Evolutionary conservation across 2,329 filamentous ascomycete genomes (phyloP), one percentile per base, ranked within the genome.

Genomic region (Aspergillus sp.): DNA sequence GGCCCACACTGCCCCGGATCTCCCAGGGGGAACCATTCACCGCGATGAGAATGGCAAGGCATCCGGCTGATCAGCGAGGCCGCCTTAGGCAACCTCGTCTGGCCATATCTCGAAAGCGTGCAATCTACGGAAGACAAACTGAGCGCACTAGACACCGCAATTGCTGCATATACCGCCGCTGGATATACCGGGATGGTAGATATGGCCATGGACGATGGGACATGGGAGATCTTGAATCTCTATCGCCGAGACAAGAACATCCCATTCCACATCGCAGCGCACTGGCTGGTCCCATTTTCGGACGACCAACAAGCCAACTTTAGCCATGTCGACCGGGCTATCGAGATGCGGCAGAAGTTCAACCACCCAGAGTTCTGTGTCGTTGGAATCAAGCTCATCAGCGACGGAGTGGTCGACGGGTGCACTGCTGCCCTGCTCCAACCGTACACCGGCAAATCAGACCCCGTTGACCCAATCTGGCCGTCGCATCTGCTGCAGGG

Each of bases 121-220:
- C 52, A 61, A 1, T 60, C 61, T 2, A 51, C 56, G 11, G 57
- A 63, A 15, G 64, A 69, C 29, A 68, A 68, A 31, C 42, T 61
- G 27, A 43, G 41, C 4, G 59, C 63, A 0, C 41, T 71, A 24
- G 51, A 54, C 14, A 50, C 56, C 2, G 67, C 64, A 1, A 54
- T 67, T 27, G 40, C 45, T 0, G 55, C 59, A 8, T 71, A 69
- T 35, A 63, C 63, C 17, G 49, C 55, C 0, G 59, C 59, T 0
- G 68, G 68, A 1, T 67, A 66, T 34, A 70, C 68, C 0, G 66
- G 66, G 2, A 49, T 68, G 20, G 57, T 70, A 5, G 68, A 71
- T 28, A 70, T 71, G 68, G 68, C 66, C 14, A 70, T 69, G 65
- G 66, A 71, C 33, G 66, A 70, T 20, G 54, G 56, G 13, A 56